Percentiles rank a stretch among this genome's conserved stretches.
Conservation (phyloP, 441 rosid genomes). For the Breynia disticha region DNA sequence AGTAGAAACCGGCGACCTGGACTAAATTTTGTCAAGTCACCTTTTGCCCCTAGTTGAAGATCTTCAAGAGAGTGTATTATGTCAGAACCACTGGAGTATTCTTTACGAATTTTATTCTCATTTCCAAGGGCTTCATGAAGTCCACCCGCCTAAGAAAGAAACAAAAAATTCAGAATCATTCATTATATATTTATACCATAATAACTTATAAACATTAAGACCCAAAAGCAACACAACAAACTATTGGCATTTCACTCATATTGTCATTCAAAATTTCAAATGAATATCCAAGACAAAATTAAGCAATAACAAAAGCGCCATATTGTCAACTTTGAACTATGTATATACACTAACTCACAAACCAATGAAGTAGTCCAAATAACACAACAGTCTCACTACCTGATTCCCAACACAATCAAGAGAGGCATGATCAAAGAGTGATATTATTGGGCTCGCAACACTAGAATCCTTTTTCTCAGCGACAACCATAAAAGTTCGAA, state of each 20-base stretch:
- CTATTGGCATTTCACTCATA: too few species aligned
- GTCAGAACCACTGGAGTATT: conserved; percentile 54
- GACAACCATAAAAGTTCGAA: conserved; percentile 68
- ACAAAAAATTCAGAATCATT: conserved; percentile 11
- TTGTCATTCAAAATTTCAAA: too few species aligned
- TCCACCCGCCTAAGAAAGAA: conserved; percentile 49
- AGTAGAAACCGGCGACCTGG: conserved; percentile 59
- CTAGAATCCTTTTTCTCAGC: conserved; percentile 51
- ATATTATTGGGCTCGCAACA: conserved; percentile 34
- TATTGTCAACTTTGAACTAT: too few species aligned
- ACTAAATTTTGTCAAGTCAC: conserved; percentile 40
- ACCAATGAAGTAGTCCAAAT: background rate
- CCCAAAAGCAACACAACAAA: background rate
- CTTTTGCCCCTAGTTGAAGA: conserved; percentile 59
- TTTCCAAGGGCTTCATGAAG: conserved; percentile 60
- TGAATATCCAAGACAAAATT: too few species aligned
- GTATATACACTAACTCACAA: too few species aligned
- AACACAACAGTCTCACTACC: conserved; percentile 28
- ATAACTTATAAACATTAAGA: background rate
- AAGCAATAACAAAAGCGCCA: too few species aligned
- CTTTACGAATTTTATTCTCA: conserved; percentile 63
- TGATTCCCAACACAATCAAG: conserved; percentile 36
- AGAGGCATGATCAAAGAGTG: conserved; percentile 34
- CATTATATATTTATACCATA: conserved; percentile 6
- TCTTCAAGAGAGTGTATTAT: conserved; percentile 64